Evolutionary conservation across 2,329 filamentous ascomycete genomes (phyloP).

Genomic region (Aschersonia sp.): DNA sequence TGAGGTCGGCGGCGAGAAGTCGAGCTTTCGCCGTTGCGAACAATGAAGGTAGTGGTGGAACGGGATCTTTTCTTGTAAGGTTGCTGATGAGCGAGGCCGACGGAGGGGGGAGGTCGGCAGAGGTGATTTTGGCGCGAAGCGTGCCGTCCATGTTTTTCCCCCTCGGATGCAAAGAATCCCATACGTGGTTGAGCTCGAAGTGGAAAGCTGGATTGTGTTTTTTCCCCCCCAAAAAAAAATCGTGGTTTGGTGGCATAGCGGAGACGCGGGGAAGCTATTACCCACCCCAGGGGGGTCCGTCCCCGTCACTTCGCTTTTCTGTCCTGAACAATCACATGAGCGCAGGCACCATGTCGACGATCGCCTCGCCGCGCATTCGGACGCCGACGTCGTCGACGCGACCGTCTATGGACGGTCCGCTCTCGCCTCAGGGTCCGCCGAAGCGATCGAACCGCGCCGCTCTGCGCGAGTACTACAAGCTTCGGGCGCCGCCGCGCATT

Average conservation of each 20-base stretch:
- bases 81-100: constrained; percentile 45
- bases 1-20: constrained; percentile 66
- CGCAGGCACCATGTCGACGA: constrained; percentile 40
- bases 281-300: too few species aligned
- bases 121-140: constrained; percentile 28
- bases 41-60: constrained; percentile 54
- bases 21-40: constrained; percentile 70
- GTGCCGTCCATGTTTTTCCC: constrained; percentile 9
- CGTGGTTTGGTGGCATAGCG: too few species aligned
- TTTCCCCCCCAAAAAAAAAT: too few species aligned
- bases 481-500: constrained; percentile 24
- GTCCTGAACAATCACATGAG: too few species aligned
- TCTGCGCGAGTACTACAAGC: constrained; percentile 87
- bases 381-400: constrained; percentile 62
- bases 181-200: too few species aligned
- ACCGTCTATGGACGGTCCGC: constrained; percentile 47
- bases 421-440: constrained; percentile 6
- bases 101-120: constrained; percentile 38
- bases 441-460: constrained; percentile 64
- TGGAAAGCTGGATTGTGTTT: too few species aligned
- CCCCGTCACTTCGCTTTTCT: too few species aligned
- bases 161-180: too few species aligned
- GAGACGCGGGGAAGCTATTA: too few species aligned
- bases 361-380: constrained; percentile 46
- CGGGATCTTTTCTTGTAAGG: constrained; percentile 42